phyloP scores from a whole-genome alignment of 768 basidiomycete species.

The Leccinum arenicola region DNA sequence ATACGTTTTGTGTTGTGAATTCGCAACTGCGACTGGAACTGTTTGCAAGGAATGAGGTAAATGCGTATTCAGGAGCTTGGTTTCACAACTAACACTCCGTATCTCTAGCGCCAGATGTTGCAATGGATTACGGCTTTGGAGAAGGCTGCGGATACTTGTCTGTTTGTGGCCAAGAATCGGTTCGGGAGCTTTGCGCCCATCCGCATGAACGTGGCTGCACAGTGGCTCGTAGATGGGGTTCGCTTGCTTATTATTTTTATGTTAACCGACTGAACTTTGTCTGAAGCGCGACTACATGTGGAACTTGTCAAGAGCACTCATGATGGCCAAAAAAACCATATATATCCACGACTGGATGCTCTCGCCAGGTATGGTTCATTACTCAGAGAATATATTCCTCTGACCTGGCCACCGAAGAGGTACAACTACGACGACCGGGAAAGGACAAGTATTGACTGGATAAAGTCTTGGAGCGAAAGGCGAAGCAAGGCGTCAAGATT shows the following conservation, averaged over 20 bases:
- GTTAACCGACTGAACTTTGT: conserved; percentile 5
- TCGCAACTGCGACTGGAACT: conserved; percentile 87
- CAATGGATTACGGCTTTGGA: conserved; percentile 96
- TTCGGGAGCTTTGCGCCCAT: conserved; percentile 95
- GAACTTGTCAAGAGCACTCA: conserved; percentile 90
- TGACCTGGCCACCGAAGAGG: conserved; percentile 43
- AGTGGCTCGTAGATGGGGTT: conserved; percentile 98
- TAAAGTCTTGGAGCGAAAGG: conserved; percentile 81
- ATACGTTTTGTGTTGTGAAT: conserved; percentile 93
- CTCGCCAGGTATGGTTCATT: conserved; percentile 62
- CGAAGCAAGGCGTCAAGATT: conserved; percentile 93
- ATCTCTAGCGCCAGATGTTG: conserved; percentile 81
- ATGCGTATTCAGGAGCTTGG: neutral
- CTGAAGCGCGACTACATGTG: conserved; percentile 95
- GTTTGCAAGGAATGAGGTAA: conserved; percentile 81
- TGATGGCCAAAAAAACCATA: conserved; percentile 82
- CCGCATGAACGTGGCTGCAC: conserved; percentile 87
- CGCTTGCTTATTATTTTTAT: conserved; percentile 28
- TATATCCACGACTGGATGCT: conserved; percentile 99
- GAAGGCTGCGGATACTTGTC: conserved; percentile 69
- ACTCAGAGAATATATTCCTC: neutral
- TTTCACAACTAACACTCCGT: conserved; percentile 4
- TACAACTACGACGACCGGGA: conserved; percentile 80
- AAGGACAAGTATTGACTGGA: conserved; percentile 88
- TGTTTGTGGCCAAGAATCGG: conserved; percentile 77